phyloP scores from a whole-genome alignment of 768 basidiomycete genomes.

The Royoungia palumana region DNA sequence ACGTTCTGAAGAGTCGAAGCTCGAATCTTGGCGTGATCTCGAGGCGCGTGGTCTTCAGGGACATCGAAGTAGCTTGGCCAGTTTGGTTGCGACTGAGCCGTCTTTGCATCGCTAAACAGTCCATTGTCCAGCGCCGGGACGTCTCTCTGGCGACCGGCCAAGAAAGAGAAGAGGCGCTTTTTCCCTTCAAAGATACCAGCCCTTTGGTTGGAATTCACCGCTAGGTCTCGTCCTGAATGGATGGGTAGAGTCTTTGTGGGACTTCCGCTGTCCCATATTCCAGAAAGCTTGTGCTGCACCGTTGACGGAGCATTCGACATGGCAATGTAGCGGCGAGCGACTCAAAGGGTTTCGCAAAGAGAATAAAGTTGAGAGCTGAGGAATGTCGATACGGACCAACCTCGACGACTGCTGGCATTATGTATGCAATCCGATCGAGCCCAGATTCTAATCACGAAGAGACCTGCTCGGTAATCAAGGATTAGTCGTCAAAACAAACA shows the following conservation, averaged over 20 bases:
- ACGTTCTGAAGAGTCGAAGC: background rate
- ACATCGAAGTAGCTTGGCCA: slow-evolving; percentile 23
- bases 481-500: slow-evolving; percentile 3
- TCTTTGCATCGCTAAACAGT: slow-evolving; percentile 25
- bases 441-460: slow-evolving; percentile 14
- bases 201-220: background rate
- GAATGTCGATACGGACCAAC: no score
- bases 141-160: slow-evolving; percentile 8
- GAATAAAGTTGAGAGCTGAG: no score
- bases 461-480: slow-evolving; percentile 1
- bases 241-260: background rate
- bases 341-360: background rate
- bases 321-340: background rate
- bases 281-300: slow-evolving; percentile 7
- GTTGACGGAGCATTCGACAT: slow-evolving; percentile 12
- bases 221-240: background rate
- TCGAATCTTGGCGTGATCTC: slow-evolving; percentile 12
- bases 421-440: background rate
- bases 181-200: slow-evolving; percentile 9
- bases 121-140: slow-evolving; percentile 20
- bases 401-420: background rate
- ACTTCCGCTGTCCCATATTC: background rate
- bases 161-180: slow-evolving; percentile 13
- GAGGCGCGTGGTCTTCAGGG: slow-evolving; percentile 16
- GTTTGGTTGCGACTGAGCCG: slow-evolving; percentile 21